Evolutionary conservation across 163 green algal genomes (phyloP).

Genomic region (Trebouxiophyceae sp.): DNA sequence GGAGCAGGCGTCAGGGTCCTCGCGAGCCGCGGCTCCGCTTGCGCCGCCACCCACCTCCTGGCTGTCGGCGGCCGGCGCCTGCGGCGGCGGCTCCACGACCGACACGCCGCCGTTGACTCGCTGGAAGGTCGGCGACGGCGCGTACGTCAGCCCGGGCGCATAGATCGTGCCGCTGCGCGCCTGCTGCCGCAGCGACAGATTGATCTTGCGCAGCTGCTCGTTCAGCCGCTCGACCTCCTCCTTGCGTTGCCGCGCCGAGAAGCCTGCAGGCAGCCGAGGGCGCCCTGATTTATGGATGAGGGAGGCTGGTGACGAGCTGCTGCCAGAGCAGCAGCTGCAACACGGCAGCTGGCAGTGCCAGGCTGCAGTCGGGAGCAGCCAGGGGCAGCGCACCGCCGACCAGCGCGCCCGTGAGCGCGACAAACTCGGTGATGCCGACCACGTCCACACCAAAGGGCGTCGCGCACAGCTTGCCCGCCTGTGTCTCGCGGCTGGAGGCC

Average conservation of each 20-base stretch:
- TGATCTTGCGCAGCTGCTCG: conserved; percentile 93
- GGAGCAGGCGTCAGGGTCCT: conserved; percentile 86
- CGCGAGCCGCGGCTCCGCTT: conserved; percentile 66
- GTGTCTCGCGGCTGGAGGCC: conserved; percentile 9
- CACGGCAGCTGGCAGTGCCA: too few relatives aligned
- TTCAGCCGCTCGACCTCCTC: conserved; percentile 89
- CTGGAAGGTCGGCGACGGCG: conserved; percentile 23
- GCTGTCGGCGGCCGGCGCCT: too few relatives aligned
- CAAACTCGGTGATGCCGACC: conserved; percentile 87
- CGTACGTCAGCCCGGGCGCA: conserved; percentile 84
- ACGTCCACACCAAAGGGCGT: conserved; percentile 94
- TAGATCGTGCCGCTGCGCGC: conserved; percentile 69
- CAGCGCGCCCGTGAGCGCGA: conserved; percentile 80
- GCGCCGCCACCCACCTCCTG: too few relatives aligned
- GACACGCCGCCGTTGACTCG: too few relatives aligned
- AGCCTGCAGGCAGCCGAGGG: too few relatives aligned
- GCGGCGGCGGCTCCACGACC: too few relatives aligned
- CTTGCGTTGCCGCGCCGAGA: conserved; percentile 77
- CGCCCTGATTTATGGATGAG: background rate
- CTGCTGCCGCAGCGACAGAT: conserved; percentile 84
- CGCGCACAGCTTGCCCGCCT: conserved; percentile 74
- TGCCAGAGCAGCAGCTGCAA: too few relatives aligned
- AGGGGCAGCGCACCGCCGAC: conserved; percentile 72
- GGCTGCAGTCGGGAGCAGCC: background rate
- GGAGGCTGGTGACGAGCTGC: background rate